Conservation (phyloP, 2,329 filamentous ascomycete genomes). For the Elsinoe australis region DNA sequence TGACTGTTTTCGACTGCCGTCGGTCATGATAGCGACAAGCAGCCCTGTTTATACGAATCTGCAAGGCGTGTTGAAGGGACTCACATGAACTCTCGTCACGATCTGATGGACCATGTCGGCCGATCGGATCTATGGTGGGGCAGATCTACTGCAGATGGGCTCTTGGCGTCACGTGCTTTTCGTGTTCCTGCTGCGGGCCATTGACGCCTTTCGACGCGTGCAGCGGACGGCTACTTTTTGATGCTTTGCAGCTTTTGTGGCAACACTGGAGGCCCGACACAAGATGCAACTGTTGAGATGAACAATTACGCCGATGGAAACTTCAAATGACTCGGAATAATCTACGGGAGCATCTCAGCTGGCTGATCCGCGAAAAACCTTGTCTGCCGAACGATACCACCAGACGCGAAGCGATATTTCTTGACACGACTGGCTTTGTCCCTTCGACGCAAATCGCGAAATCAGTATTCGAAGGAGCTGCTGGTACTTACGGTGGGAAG, state of each 20-base stretch:
- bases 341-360: conserved; percentile 41
- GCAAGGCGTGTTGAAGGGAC: too few relatives aligned
- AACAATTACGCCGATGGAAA: conserved; percentile 22
- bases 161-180: conserved; percentile 14
- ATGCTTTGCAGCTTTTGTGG: not conserved
- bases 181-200: not conserved
- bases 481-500: too few relatives aligned
- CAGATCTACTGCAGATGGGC: conserved; percentile 2
- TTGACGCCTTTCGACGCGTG: conserved; percentile 8
- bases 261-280: not conserved
- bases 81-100: not conserved
- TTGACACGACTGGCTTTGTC: not conserved
- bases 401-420: conserved; percentile 8
- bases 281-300: not conserved
- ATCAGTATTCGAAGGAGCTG: too few relatives aligned
- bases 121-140: conserved; percentile 4
- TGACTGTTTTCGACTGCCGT: not conserved
- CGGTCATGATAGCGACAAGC: conserved; percentile 8
- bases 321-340: conserved; percentile 43
- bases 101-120: conserved; percentile 2
- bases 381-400: conserved; percentile 34
- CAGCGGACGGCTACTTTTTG: not conserved
- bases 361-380: conserved; percentile 41
- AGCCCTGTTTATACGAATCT: not conserved
- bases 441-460: not conserved